phyloP scores from a whole-genome alignment of 2,329 filamentous ascomycete genomes.

The Fusarium piperis region DNA sequence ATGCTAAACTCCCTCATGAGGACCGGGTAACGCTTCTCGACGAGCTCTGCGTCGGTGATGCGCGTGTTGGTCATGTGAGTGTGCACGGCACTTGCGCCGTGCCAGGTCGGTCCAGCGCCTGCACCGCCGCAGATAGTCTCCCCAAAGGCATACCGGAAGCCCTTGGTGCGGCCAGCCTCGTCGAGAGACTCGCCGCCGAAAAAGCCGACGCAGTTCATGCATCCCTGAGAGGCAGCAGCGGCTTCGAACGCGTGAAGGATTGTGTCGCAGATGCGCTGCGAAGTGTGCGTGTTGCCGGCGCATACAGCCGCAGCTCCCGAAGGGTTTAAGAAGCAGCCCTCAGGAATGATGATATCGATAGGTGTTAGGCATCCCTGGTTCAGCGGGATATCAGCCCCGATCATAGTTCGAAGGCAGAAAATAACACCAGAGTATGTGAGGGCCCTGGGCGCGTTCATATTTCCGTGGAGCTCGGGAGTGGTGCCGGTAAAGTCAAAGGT shows the following conservation, averaged over 20 bases:
- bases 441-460: conserved; percentile 35
- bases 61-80: conserved; percentile 50
- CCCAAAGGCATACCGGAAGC: conserved; percentile 40
- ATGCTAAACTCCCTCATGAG: conserved; percentile 44
- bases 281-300: conserved; percentile 44
- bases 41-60: conserved; percentile 46
- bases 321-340: conserved; percentile 45
- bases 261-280: conserved; percentile 62
- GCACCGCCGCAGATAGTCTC: conserved; percentile 46
- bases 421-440: conserved; percentile 39
- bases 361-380: conserved; percentile 59
- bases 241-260: conserved; percentile 79
- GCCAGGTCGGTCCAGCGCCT: conserved; percentile 42
- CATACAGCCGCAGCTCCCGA: conserved; percentile 43
- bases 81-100: conserved; percentile 41
- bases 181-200: conserved; percentile 64
- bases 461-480: conserved; percentile 35
- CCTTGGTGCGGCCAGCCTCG: conserved; percentile 9
- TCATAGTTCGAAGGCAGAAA: conserved; percentile 40
- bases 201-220: conserved; percentile 82
- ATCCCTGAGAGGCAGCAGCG: conserved; percentile 77
- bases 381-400: conserved; percentile 43
- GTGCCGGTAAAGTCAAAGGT: conserved; percentile 56
- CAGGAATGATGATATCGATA: conserved; percentile 32
- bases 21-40: conserved; percentile 45